phyloP scores from a whole-genome alignment of 2,329 filamentous ascomycete species.

The Aureobasidium sp. region DNA sequence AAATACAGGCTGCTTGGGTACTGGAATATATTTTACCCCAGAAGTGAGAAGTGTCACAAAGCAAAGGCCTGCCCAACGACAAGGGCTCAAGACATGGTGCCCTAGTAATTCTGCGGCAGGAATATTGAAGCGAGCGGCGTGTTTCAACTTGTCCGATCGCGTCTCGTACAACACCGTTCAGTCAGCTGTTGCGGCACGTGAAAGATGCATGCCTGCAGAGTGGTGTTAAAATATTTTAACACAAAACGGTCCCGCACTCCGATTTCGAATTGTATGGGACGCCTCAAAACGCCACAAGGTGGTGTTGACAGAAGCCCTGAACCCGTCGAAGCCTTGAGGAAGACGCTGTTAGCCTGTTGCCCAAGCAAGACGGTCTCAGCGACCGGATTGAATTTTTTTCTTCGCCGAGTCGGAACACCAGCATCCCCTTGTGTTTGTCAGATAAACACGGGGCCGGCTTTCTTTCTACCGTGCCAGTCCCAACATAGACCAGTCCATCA shows the following conservation, averaged over 20 bases:
- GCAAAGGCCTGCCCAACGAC: background rate
- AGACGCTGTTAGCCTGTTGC: background rate
- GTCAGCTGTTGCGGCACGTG: background rate
- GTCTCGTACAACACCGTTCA: background rate
- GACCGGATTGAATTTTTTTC: background rate
- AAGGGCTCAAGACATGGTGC: background rate
- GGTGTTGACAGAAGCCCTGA: background rate
- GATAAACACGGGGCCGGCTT: background rate
- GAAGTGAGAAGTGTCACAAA: background rate
- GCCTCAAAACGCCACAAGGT: slow-evolving; percentile 6
- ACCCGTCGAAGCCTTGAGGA: background rate
- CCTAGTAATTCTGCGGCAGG: background rate
- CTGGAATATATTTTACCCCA: background rate
- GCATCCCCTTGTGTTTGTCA: slow-evolving; percentile 1
- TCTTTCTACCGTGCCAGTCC: background rate
- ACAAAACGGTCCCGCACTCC: slow-evolving; percentile 9
- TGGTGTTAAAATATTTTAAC: slow-evolving; percentile 2
- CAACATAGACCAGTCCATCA: background rate
- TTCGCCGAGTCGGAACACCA: background rate
- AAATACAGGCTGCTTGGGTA: background rate
- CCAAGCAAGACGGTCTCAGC: background rate
- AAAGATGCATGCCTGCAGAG: background rate
- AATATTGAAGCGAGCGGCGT: background rate
- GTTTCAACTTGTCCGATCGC: background rate
- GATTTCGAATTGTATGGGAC: background rate